Evolutionary conservation across 257 asterid genomes (phyloP).

Genomic region (Cordia subcordata): DNA sequence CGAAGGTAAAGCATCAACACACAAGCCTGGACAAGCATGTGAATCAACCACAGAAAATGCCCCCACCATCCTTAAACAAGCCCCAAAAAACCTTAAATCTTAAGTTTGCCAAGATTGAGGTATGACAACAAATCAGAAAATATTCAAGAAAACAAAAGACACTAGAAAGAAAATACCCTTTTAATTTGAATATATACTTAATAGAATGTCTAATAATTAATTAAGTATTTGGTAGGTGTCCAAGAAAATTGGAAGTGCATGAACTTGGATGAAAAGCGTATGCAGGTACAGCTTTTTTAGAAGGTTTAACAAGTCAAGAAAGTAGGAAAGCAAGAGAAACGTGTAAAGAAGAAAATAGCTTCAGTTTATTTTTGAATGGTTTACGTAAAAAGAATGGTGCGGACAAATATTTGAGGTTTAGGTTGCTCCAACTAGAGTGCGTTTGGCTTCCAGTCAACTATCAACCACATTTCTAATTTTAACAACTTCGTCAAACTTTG

Average conservation of each 20-base stretch:
- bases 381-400: conserved; percentile 1
- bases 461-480: background rate
- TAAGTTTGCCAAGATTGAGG: background rate
- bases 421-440: background rate
- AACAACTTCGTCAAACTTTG: conserved; percentile 10
- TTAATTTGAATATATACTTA: conserved; percentile 8
- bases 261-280: conserved; percentile 29
- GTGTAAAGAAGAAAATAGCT: background rate
- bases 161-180: conserved; percentile 12
- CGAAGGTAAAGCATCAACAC: conserved; percentile 41
- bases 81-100: conserved; percentile 13
- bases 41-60: conserved; percentile 53
- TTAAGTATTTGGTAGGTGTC: conserved; percentile 11
- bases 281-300: conserved; percentile 16
- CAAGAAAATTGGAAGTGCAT: conserved; percentile 38
- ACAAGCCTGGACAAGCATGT: conserved; percentile 38
- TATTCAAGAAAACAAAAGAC: background rate
- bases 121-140: conserved; percentile 3
- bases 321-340: background rate
- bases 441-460: background rate
- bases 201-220: background rate
- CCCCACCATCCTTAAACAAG: conserved; percentile 47
- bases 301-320: conserved; percentile 10
- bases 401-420: background rate
- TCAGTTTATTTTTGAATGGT: conserved; percentile 3